Evolutionary conservation across 2,329 filamentous ascomycete species (phyloP), one percentile per base, ranked within the genome.

Genomic region (Monilinia aucupariae): DNA sequence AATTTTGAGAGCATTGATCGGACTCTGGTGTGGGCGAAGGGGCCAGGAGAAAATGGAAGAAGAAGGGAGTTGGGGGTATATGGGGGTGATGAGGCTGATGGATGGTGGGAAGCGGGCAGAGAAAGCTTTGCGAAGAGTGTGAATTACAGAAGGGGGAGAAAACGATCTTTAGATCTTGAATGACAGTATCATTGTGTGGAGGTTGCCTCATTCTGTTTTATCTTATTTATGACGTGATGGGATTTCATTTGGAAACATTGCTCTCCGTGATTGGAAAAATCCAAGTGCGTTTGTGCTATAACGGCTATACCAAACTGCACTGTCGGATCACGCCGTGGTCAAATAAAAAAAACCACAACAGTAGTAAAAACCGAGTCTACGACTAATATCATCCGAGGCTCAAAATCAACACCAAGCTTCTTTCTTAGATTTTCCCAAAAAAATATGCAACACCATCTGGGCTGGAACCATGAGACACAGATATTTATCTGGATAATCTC

Each of bases 181-280:
- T 58, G 54, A 30, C 41, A 58, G 47, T 58, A 48, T 37, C 54
- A 58, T 58, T 25, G 41, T 47, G 54, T 58, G 41, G 27, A 58
- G 34, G 54, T 58, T 34, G 27, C 47, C 15, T 45, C 15, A n/a
- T 2, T 47, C 22, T 34, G 3, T 34, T n/a, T 17, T 22, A 32
- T 43, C 9, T 25, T 25, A 2, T 37, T 34, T 34, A 4, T 22
- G n/a, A n/a, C 48, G 20, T 34, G 30, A 4, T 55, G 25, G n/a
- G 39, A 56, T 47, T 13, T 47, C 12, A 56, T 55, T 30, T 12
- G 1, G 17, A 17, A 41, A 55, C 7, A 45, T 45, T 37, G 34
- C 10, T n/a, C n/a, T n/a, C n/a, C n/a, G n/a, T n/a, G n/a, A n/a
- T 30, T 12, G 1, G 17, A 30, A 30, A 6, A 30, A 6, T 30